Base-by-base conservation (phyloP, 805 yeast genomes). In the Zygosaccharomyces bailii region DNA sequence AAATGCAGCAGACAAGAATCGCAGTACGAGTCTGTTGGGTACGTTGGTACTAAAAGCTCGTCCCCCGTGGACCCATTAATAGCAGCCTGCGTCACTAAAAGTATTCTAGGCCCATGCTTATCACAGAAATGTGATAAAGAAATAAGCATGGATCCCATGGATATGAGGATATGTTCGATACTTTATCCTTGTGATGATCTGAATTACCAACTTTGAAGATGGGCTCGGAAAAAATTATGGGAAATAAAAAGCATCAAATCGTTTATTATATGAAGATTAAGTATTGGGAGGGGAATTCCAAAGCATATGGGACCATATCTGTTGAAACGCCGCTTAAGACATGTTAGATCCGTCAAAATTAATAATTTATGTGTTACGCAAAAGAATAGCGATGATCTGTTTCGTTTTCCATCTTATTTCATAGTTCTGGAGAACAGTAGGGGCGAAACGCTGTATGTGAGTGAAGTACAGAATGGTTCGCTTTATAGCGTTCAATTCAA, bases 61-160 rank as follows among this genome's bases (percentile, higher is more conserved):
- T 59, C 50, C 16, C 59, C 57, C 3, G 42, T 34, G 5, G 55
- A 40, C n/a, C 50, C 42, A 8, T 51, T 55, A 2, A 62, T 56
- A 19, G 60, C 52, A n/a, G 50, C 49, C 52, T 81, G 86, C 0
- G 89, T 81, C 50, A 86, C 82, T 57, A 81, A 63, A 1, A 84
- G 68, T 32, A 80, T 74, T 9, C 80, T 69, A 0, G 91, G 90
- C 0, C 91, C 91, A 57, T 84, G 90, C 17, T 79, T 73, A 62
- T 84, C 91, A 61, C 91, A 84, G 61, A 84, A 84, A 58, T 84
- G 91, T 0, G 87, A 82, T 38, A 84, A 59, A 16, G 84, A 53
- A 14, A 63, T 51, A 9, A 59, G 43, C 43, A 55, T 52, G 8
- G 57, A 44, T 1, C 52, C 44, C 59, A 52, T 54, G 10, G 21